A percentile compares a stretch with the other conserved stretches of the same genome.
Evolutionary conservation across 2,329 filamentous ascomycete species (phyloP).

Genomic region (Neopestalotiopsis rosae): DNA sequence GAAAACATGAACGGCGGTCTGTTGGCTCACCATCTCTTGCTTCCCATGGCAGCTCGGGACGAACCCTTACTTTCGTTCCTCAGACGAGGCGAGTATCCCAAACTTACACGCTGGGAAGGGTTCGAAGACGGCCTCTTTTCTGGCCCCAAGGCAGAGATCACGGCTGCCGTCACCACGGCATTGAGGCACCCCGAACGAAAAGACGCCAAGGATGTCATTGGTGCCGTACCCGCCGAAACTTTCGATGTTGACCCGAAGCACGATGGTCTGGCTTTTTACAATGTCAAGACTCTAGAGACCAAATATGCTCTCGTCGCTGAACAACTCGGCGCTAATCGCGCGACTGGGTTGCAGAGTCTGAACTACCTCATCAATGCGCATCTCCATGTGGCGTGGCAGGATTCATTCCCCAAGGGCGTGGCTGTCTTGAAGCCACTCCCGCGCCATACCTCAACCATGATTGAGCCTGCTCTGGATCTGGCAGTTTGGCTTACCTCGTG

Average conservation of each 20-base stretch:
- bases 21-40: slow-evolving; percentile 76
- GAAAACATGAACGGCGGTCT: slow-evolving; percentile 87
- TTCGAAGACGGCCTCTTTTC: slow-evolving; percentile 76
- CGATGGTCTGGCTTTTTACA: slow-evolving; percentile 79
- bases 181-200: slow-evolving; percentile 61
- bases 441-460: slow-evolving; percentile 74
- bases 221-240: slow-evolving; percentile 61
- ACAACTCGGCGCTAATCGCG: slow-evolving; percentile 60
- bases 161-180: slow-evolving; percentile 65
- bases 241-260: slow-evolving; percentile 71
- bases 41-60: slow-evolving; percentile 82
- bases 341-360: slow-evolving; percentile 68
- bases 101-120: slow-evolving; percentile 75
- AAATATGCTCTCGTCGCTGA: slow-evolving; percentile 73
- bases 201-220: slow-evolving; percentile 65
- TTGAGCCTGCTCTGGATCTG: slow-evolving; percentile 72
- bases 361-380: slow-evolving; percentile 82
- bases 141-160: slow-evolving; percentile 69
- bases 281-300: slow-evolving; percentile 61
- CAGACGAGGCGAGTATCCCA: slow-evolving; percentile 75
- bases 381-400: slow-evolving; percentile 85
- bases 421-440: slow-evolving; percentile 81
- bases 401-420: slow-evolving; percentile 76
- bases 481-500: slow-evolving; percentile 80
- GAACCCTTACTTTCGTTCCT: slow-evolving; percentile 76